phyloP scores from a whole-genome alignment of 768 basidiomycete genomes.

The Baorangia bicolor region DNA sequence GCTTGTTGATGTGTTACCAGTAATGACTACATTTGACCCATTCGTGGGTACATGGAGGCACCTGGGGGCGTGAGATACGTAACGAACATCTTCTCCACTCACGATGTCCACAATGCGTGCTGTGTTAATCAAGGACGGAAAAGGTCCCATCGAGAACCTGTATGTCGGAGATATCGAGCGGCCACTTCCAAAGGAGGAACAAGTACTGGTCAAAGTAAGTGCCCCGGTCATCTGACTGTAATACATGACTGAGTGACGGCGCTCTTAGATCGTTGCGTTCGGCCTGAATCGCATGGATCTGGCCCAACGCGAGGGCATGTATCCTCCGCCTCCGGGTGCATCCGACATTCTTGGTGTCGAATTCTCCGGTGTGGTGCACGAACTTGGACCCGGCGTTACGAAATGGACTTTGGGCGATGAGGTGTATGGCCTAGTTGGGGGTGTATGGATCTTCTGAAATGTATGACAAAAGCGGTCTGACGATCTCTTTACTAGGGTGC shows the following conservation, averaged over 20 bases:
- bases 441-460: conserved; percentile 49
- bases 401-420: conserved; percentile 65
- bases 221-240: not conserved
- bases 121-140: conserved; percentile 71
- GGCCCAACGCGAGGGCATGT: conserved; percentile 65
- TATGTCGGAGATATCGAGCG: conserved; percentile 71
- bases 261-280: conserved; percentile 67
- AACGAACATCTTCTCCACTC: not conserved
- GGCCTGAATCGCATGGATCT: conserved; percentile 92
- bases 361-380: conserved; percentile 68
- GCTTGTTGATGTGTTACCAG: too few species aligned
- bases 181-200: conserved; percentile 52
- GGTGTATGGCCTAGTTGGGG: conserved; percentile 76
- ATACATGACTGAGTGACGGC: not conserved
- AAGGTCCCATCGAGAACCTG: conserved; percentile 74
- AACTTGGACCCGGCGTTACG: conserved; percentile 49
- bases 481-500: conserved; percentile 58
- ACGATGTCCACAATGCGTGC: conserved; percentile 60
- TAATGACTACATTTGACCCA: not conserved
- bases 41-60: not conserved
- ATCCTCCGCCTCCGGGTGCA: conserved; percentile 75
- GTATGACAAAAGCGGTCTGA: not conserved
- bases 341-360: conserved; percentile 83
- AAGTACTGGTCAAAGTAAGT: conserved; percentile 80
- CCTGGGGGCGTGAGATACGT: not conserved